A percentile compares a stretch with the other conserved stretches of the same genome.
These are phyloP conservation scores for Calocera cornea DNA, from an alignment of 768 basidiomycete species.

Conservation along the genomic window DNA sequence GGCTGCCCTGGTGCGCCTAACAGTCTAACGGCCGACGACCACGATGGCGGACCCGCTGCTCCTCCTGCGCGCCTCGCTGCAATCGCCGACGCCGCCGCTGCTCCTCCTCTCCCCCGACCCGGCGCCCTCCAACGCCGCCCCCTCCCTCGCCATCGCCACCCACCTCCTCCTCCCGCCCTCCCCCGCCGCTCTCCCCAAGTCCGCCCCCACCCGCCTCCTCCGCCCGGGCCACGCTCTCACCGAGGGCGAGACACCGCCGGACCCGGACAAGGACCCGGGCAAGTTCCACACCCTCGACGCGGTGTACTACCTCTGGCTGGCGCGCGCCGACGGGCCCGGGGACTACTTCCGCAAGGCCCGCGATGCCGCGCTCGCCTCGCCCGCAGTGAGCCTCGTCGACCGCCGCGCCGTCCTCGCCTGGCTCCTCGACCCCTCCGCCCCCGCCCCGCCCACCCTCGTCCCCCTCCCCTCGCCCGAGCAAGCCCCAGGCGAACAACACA, in stretches of 20 bases:
- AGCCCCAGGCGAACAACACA: neutral
- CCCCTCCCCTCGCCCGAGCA: neutral
- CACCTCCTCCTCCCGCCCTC: slow-evolving; percentile 48
- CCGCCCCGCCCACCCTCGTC: neutral
- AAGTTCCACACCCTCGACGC: slow-evolving; percentile 72
- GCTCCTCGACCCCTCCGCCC: slow-evolving; percentile 34
- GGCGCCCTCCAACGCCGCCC: slow-evolving; percentile 25
- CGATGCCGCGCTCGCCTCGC: slow-evolving; percentile 53
- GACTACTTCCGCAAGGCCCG: slow-evolving; percentile 83
- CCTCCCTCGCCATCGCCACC: slow-evolving; percentile 43
- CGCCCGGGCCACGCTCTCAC: slow-evolving; percentile 38
- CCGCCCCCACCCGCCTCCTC: slow-evolving; percentile 61
- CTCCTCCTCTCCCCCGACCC: slow-evolving; percentile 21
- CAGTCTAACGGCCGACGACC: too few relatives aligned
- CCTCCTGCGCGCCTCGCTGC: slow-evolving; percentile 21
- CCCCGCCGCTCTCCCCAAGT: slow-evolving; percentile 55
- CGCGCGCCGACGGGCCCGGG: slow-evolving; percentile 55
- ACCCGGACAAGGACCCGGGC: slow-evolving; percentile 26
- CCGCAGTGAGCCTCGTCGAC: slow-evolving; percentile 74
- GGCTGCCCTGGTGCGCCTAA: too few relatives aligned
- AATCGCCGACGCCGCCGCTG: slow-evolving; percentile 12
- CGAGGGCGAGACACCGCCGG: slow-evolving; percentile 28
- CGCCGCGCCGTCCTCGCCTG: slow-evolving; percentile 76
- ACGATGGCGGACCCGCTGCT: slow-evolving; percentile 21
- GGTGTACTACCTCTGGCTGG: slow-evolving; percentile 71